phyloP scores from a whole-genome alignment of 345 rosid species.

The Anastatica hierochuntica region DNA sequence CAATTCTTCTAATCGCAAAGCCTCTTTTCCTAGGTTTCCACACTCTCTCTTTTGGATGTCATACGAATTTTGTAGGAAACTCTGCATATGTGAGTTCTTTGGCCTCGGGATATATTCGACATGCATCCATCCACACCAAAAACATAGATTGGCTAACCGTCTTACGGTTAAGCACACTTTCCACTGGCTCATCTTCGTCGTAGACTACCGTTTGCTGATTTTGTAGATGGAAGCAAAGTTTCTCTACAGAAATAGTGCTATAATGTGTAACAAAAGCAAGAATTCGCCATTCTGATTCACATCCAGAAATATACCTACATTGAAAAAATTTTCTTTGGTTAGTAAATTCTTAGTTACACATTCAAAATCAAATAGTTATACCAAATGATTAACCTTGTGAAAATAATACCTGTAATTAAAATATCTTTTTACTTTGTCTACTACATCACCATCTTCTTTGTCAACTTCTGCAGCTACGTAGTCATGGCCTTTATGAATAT shows the following conservation, averaged over 20 bases:
- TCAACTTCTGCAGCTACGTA: neutral
- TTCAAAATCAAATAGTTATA: too few species aligned
- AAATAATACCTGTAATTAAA: neutral
- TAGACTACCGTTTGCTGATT: neutral
- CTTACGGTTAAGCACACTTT: neutral
- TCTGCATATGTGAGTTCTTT: neutral
- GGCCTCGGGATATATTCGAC: neutral
- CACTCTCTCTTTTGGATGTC: neutral
- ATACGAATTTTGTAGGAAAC: neutral
- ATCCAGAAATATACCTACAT: neutral
- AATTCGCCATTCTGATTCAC: neutral
- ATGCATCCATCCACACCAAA: neutral
- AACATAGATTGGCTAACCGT: neutral
- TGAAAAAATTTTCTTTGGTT: too few species aligned
- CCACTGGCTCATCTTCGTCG: neutral
- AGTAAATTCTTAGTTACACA: too few species aligned
- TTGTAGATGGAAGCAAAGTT: neutral
- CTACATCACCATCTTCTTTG: neutral
- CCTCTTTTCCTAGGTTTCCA: neutral
- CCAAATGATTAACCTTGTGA: too few species aligned
- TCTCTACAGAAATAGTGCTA: neutral
- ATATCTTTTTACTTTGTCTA: too few species aligned
- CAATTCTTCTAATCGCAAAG: neutral
- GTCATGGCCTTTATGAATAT: neutral
- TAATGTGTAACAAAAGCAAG: neutral